Evolutionary conservation across 73 alveolate species (phyloP).

Genomic region (Uronychia setigera): DNA sequence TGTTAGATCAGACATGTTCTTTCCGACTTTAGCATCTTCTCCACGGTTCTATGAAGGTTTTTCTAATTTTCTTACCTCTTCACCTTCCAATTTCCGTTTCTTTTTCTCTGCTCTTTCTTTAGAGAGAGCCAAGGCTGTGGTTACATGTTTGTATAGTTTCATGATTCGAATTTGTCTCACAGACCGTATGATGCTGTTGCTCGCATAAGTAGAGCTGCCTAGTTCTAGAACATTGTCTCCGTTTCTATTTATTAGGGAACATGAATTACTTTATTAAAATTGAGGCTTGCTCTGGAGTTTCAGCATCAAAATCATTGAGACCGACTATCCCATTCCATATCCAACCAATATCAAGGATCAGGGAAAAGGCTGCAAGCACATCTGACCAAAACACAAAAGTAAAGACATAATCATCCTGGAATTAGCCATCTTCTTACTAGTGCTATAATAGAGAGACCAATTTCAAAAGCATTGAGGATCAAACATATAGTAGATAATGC

Average conservation of each 20-base stretch:
- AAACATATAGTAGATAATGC: too few relatives aligned
- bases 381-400: neutral
- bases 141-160: constrained; percentile 72
- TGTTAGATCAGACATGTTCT: constrained; percentile 86
- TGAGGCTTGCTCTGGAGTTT: constrained; percentile 59
- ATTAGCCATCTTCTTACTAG: too few relatives aligned
- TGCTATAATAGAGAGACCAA: too few relatives aligned
- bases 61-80: neutral
- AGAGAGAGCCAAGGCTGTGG: neutral
- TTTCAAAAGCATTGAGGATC: too few relatives aligned
- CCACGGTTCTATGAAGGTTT: neutral
- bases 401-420: neutral
- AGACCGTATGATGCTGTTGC: constrained; percentile 74
- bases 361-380: neutral
- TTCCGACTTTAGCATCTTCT: constrained; percentile 90
- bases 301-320: constrained; percentile 33
- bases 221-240: constrained; percentile 65
- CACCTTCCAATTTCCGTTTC: constrained; percentile 9
- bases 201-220: constrained; percentile 69
- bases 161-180: constrained; percentile 78
- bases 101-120: neutral
- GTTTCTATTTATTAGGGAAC: neutral
- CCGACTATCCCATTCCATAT: constrained; percentile 69
- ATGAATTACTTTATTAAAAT: constrained; percentile 22
- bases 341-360: constrained; percentile 82